A percentile compares a stretch with the other conserved stretches of the same genome.
These are phyloP conservation scores for Falciphora oryzae DNA, from an alignment of 2,329 filamentous ascomycete genomes.

Conservation along the genomic window DNA sequence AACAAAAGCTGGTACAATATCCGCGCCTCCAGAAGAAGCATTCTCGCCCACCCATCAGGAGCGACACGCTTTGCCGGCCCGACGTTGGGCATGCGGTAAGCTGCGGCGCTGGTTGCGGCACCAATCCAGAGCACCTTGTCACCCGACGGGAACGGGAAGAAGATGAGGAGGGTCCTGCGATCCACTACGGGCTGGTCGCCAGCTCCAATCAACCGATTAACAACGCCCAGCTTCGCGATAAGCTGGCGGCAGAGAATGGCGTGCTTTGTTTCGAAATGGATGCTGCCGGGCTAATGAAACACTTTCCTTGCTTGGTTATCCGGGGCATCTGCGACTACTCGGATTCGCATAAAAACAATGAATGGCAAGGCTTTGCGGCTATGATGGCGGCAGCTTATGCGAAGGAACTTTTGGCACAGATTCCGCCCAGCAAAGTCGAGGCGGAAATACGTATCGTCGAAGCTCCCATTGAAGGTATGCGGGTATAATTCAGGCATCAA, in stretches of 20 bases:
- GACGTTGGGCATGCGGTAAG: background rate
- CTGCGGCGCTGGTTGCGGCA: slow-evolving; percentile 3
- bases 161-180: slow-evolving; percentile 17
- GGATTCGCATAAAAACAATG: slow-evolving; percentile 21
- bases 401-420: slow-evolving; percentile 9
- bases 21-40: background rate
- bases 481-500: too few species aligned
- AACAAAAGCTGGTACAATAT: background rate
- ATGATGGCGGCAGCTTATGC: slow-evolving; percentile 21
- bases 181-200: slow-evolving; percentile 31
- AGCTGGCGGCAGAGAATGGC: slow-evolving; percentile 16
- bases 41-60: background rate
- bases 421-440: background rate
- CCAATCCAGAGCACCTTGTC: slow-evolving; percentile 6
- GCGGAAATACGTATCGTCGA: background rate
- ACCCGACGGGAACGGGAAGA: slow-evolving; percentile 7
- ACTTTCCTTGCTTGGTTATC: slow-evolving; percentile 24
- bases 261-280: slow-evolving; percentile 29
- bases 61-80: background rate
- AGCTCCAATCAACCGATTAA: slow-evolving; percentile 27
- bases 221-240: slow-evolving; percentile 20
- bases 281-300: slow-evolving; percentile 24
- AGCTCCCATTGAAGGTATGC: background rate
- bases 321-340: slow-evolving; percentile 28
- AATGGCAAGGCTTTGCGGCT: slow-evolving; percentile 22